A percentile compares a stretch with the other conserved stretches of the same genome.
These are phyloP conservation scores for Marasmius oreades DNA, from an alignment of 1,284 basidiomycete genomes.

Conservation along the genomic window DNA sequence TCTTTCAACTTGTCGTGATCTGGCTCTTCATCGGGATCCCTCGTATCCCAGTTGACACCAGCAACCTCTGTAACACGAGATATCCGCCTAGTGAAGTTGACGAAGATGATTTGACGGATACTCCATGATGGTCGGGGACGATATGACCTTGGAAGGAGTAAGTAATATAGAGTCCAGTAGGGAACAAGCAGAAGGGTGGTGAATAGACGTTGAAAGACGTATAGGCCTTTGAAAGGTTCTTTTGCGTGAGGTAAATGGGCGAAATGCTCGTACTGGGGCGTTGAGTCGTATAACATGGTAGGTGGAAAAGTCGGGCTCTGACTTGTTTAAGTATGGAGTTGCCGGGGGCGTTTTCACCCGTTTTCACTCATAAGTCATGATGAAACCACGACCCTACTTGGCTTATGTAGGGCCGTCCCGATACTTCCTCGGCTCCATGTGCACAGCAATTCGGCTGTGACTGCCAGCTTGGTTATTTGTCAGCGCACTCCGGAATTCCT, in stretches of 20 bases:
- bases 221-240: slow-evolving; percentile 44
- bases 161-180: slow-evolving; percentile 39
- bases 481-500: too few relatives aligned
- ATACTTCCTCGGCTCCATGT: background rate
- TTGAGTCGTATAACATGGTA: slow-evolving; percentile 26
- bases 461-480: too few relatives aligned
- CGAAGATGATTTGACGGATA: slow-evolving; percentile 42
- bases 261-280: slow-evolving; percentile 33
- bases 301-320: too few relatives aligned
- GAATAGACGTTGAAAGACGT: slow-evolving; percentile 42
- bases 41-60: slow-evolving; percentile 48
- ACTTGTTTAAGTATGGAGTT: too few relatives aligned
- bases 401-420: background rate
- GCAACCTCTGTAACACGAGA: slow-evolving; percentile 50
- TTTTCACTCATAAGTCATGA: background rate
- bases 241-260: slow-evolving; percentile 38
- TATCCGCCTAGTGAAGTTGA: slow-evolving; percentile 48
- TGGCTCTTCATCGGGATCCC: slow-evolving; percentile 36
- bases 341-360: too few relatives aligned
- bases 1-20: slow-evolving; percentile 31
- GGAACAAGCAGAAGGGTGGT: slow-evolving; percentile 44
- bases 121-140: slow-evolving; percentile 48
- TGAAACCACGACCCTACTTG: too few relatives aligned
- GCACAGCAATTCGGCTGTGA: too few relatives aligned
- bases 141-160: slow-evolving; percentile 33